Percentiles rank a stretch among this genome's conserved stretches.
Conservation (phyloP, 73 alveolate genomes). For the Effrenium voratum region DNA sequence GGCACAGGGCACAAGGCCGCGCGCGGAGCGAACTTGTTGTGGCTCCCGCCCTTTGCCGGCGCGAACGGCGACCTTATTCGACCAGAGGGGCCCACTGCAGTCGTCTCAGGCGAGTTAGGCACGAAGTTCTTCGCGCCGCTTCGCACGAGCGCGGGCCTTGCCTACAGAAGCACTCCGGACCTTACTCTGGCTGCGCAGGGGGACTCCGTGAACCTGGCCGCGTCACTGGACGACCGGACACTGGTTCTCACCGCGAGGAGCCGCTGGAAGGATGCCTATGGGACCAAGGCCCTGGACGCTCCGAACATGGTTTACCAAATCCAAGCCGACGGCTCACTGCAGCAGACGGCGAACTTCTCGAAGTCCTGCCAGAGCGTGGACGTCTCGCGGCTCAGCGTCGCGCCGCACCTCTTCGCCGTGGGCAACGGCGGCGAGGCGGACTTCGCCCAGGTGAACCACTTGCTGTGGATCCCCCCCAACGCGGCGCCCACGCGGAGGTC, state of each 20-base stretch:
- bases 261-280: not conserved
- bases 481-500: not conserved
- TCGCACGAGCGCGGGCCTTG: not conserved
- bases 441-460: not conserved
- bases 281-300: not conserved
- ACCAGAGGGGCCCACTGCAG: slow-evolving; percentile 2
- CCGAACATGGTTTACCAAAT: not conserved
- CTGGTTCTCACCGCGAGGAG: not conserved
- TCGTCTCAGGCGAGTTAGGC: not conserved
- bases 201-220: not conserved
- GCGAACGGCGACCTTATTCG: not conserved
- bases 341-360: not conserved
- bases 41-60: slow-evolving; percentile 24
- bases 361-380: slow-evolving; percentile 4
- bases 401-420: not conserved
- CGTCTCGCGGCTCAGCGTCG: not conserved
- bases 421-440: slow-evolving; percentile 5
- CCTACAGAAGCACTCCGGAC: not conserved
- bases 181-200: not conserved
- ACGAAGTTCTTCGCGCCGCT: not conserved
- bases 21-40: not conserved
- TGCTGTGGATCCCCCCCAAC: not conserved
- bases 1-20: slow-evolving; percentile 23
- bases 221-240: not conserved
- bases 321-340: not conserved